Conservation (phyloP, 768 basidiomycete species). For the Lepiota venenata region DNA sequence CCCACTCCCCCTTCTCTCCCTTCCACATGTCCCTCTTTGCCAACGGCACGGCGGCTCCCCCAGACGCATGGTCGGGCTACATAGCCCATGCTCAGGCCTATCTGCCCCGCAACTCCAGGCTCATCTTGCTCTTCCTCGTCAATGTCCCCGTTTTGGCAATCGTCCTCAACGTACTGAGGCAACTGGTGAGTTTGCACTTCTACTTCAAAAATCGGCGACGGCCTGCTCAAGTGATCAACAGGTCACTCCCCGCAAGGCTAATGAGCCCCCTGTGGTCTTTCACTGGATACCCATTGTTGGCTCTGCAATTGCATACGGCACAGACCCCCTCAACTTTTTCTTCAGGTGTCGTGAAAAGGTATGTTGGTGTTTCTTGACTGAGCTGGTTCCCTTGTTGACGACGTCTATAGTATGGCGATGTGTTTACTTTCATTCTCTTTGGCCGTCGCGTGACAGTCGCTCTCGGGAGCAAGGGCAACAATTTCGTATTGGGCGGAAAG, state of each 20-base stretch:
- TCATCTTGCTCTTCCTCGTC: constrained; percentile 47
- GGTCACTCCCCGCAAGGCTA: constrained; percentile 65
- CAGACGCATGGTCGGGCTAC: constrained; percentile 43
- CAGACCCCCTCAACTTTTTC: constrained; percentile 91
- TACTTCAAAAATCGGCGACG: background rate
- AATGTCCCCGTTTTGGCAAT: constrained; percentile 69
- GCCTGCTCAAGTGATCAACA: constrained; percentile 23
- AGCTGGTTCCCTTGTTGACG: background rate
- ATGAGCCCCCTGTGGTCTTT: constrained; percentile 88
- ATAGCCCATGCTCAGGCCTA: constrained; percentile 38
- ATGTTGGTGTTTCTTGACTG: constrained; percentile 9
- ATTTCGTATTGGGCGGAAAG: constrained; percentile 93
- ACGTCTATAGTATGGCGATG: constrained; percentile 75
- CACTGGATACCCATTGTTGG: constrained; percentile 90
- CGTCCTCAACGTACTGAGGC: constrained; percentile 71
- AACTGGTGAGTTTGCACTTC: constrained; percentile 59
- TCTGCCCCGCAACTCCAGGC: constrained; percentile 32
- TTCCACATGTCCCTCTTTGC: constrained; percentile 34
- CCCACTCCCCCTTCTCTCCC: background rate
- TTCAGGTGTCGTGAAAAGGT: constrained; percentile 78
- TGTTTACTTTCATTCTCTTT: constrained; percentile 94
- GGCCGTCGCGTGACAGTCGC: constrained; percentile 91
- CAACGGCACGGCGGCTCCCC: constrained; percentile 36
- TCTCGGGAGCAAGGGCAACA: constrained; percentile 88
- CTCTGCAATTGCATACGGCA: constrained; percentile 85